A percentile compares a stretch with the other conserved stretches of the same genome.
phyloP scores from a whole-genome alignment of 1,284 basidiomycete genomes.

The Papiliotrema terrestris region DNA sequence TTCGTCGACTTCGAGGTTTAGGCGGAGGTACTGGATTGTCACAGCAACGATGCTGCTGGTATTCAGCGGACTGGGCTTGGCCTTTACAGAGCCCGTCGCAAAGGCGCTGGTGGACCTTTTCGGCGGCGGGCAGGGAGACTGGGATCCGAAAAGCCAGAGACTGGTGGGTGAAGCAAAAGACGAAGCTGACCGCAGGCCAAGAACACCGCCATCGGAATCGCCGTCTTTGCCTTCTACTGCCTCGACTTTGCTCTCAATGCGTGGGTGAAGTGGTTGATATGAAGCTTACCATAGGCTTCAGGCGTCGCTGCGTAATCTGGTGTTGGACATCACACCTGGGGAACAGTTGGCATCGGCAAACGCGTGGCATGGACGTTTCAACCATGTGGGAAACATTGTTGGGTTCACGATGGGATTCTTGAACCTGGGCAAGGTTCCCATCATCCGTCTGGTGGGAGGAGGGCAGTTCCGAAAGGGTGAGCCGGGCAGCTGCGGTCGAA shows the following conservation, averaged over 20 bases:
- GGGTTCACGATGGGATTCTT: slow-evolving; percentile 88
- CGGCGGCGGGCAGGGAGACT: slow-evolving; percentile 75
- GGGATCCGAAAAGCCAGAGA: slow-evolving; percentile 73
- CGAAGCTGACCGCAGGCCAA: slow-evolving; percentile 54
- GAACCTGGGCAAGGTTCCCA: slow-evolving; percentile 69
- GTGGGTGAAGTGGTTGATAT: slow-evolving; percentile 19
- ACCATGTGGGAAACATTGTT: slow-evolving; percentile 88
- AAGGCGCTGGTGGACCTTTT: slow-evolving; percentile 71
- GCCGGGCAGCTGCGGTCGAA: neutral
- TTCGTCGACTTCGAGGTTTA: slow-evolving; percentile 79
- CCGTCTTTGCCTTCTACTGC: slow-evolving; percentile 86
- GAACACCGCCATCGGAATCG: slow-evolving; percentile 72
- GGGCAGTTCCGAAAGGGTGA: slow-evolving; percentile 81
- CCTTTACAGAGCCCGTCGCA: slow-evolving; percentile 77
- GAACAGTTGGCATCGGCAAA: slow-evolving; percentile 86
- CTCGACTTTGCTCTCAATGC: slow-evolving; percentile 91
- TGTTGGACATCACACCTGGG: slow-evolving; percentile 82
- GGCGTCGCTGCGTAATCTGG: slow-evolving; percentile 84
- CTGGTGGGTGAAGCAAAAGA: slow-evolving; percentile 52
- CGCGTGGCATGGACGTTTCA: slow-evolving; percentile 97
- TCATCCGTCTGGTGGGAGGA: slow-evolving; percentile 79
- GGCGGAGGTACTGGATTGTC: slow-evolving; percentile 85
- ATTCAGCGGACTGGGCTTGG: slow-evolving; percentile 57
- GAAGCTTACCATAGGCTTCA: slow-evolving; percentile 60
- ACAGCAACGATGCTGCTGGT: slow-evolving; percentile 69